Base-by-base conservation (phyloP, 1,284 basidiomycete species). In the Coniophora puteana region DNA sequence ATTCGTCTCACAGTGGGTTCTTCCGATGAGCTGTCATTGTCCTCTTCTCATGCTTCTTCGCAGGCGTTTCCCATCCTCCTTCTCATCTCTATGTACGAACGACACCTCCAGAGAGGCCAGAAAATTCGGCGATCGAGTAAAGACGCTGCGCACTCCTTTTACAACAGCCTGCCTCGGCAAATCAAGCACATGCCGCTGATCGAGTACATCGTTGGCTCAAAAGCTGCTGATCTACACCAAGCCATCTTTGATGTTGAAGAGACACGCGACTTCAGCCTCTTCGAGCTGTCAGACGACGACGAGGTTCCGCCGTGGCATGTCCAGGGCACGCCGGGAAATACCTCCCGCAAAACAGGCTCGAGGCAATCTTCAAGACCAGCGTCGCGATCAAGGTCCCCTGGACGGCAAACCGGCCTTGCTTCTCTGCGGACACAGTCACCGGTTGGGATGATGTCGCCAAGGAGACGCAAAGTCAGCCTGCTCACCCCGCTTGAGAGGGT, bases 41-140 rank as follows among this genome's bases (percentile, higher is more conserved):
- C 34, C 30, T 34, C 26, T 8, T 11, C 35, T 46, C 24, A 58
- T 20, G 31, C 25, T 39, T 36, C 12, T 33, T 40, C 48, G 11
- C 48, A 84, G 76, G 80, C 80, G 11, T 83, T 94, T 54, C 92
- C 91, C 0, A 78, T 84, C 40, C 73, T 96, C 17, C 62, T 94
- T 30, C 54, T 72, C 34, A 93, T 96, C 49, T 80, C 80, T 2
- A 54, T 84, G 6, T 93, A 92, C 62, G 93, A 96, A 63, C 76
- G 91, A 5, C 80, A 76, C 52, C 65, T 86, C 27, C 68, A 74
- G 10, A 58, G 67, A 20, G 74, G 74, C 3, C 68, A 67, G 43
- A 67, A 59, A 32, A 62, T 74, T 37, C 73, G 76, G 16, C 70
- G 74, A 48, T 66, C 66, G 1, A 68, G 77, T 34, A 72, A 67